Percentiles rank a stretch among this genome's conserved stretches.
phyloP scores from a whole-genome alignment of 2,329 filamentous ascomycete species.

The Amylocarpus encephaloides region DNA sequence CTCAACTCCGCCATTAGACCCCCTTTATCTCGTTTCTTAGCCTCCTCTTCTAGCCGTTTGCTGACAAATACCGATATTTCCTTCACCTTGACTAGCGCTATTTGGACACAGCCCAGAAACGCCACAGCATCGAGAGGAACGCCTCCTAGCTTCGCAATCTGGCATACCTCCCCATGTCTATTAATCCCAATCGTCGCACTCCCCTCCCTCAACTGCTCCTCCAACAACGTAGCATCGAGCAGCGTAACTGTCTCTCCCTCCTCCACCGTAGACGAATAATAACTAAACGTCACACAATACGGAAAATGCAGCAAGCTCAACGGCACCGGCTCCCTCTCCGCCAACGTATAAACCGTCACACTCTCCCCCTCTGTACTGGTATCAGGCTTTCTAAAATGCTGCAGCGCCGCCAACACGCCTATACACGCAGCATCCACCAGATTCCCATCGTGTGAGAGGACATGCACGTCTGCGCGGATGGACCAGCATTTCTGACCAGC shows the following conservation, averaged over 20 bases:
- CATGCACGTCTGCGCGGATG: slow-evolving; percentile 83
- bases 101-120: slow-evolving; percentile 68
- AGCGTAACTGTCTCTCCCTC: slow-evolving; percentile 64
- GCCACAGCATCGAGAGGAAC: slow-evolving; percentile 71
- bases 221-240: slow-evolving; percentile 65
- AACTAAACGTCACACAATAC: slow-evolving; percentile 84
- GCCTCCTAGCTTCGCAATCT: slow-evolving; percentile 79
- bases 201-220: slow-evolving; percentile 69
- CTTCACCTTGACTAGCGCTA: slow-evolving; percentile 73
- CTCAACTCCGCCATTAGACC: slow-evolving; percentile 74
- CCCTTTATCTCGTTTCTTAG: slow-evolving; percentile 69
- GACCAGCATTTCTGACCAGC: slow-evolving; percentile 89
- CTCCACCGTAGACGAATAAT: slow-evolving; percentile 53
- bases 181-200: slow-evolving; percentile 65
- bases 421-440: slow-evolving; percentile 82
- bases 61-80: slow-evolving; percentile 71
- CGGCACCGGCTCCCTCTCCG: slow-evolving; percentile 84
- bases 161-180: slow-evolving; percentile 30
- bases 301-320: slow-evolving; percentile 89
- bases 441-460: slow-evolving; percentile 86
- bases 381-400: slow-evolving; percentile 88
- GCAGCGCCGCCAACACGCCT: slow-evolving; percentile 78
- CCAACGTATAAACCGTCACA: slow-evolving; percentile 74
- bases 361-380: slow-evolving; percentile 78
- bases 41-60: slow-evolving; percentile 67